phyloP scores from a whole-genome alignment of 768 basidiomycete species.

The Lyophyllum decastes region DNA sequence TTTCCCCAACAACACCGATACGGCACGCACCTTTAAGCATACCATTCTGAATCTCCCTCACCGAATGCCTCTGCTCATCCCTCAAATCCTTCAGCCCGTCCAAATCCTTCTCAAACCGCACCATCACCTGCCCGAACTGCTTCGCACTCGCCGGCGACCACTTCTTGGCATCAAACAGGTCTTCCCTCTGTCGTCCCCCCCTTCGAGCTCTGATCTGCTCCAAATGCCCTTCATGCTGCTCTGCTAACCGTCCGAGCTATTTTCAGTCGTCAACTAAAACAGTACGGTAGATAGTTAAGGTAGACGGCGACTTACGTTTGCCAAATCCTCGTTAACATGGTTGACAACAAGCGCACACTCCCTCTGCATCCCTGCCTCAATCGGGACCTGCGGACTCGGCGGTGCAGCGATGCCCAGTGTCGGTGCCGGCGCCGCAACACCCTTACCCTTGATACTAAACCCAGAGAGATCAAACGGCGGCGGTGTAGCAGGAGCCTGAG shows the following conservation, averaged over 20 bases:
- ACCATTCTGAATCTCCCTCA: constrained; percentile 63
- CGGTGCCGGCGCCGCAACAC: background rate
- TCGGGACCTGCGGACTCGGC: background rate
- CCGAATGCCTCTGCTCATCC: constrained; percentile 35
- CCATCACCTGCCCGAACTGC: constrained; percentile 51
- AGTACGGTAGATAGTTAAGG: background rate
- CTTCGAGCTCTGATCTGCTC: constrained; percentile 39
- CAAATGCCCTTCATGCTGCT: constrained; percentile 32
- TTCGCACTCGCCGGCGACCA: constrained; percentile 57
- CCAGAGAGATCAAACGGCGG: constrained; percentile 13
- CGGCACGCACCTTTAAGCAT: constrained; percentile 61
- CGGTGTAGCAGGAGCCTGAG: constrained; percentile 9
- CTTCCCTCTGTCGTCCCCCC: constrained; percentile 40
- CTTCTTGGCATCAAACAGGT: constrained; percentile 46
- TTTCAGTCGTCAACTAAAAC: background rate
- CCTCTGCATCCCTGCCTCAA: constrained; percentile 66
- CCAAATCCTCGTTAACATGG: constrained; percentile 52
- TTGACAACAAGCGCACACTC: constrained; percentile 56
- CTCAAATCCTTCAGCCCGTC: constrained; percentile 45
- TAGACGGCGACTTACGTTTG: constrained; percentile 46
- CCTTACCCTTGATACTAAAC: background rate
- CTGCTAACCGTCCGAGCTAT: constrained; percentile 48
- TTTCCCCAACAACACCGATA: background rate
- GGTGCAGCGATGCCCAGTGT: background rate
- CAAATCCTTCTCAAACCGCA: constrained; percentile 54